Percentiles rank a stretch among this genome's conserved stretches.
These are phyloP conservation scores for Peronospora tabacina DNA, from an alignment of 352 stramenopile genomes.

Conservation along the genomic window DNA sequence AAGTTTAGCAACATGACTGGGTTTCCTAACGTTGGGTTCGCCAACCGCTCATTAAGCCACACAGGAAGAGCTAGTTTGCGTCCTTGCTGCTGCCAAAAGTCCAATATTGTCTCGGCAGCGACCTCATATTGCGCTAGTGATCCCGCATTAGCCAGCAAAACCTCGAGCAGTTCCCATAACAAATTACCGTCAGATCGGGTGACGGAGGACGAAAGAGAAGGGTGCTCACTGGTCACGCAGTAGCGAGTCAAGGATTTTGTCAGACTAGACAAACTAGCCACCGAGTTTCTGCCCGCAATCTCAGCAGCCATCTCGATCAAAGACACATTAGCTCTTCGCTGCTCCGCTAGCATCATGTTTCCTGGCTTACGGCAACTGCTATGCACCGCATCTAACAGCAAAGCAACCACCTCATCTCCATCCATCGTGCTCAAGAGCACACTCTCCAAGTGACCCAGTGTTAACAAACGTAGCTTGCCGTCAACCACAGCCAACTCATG, in stretches of 20 bases:
- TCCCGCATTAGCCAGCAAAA: constrained; percentile 34
- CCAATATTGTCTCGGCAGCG: constrained; percentile 44
- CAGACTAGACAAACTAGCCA: constrained; percentile 28
- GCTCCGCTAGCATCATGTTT: constrained; percentile 33
- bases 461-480: constrained; percentile 51
- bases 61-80: constrained; percentile 49
- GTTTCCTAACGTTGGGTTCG: constrained; percentile 34
- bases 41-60: constrained; percentile 47
- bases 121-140: constrained; percentile 50
- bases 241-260: constrained; percentile 63
- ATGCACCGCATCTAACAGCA: constrained; percentile 43
- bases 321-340: constrained; percentile 35
- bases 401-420: constrained; percentile 42
- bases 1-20: constrained; percentile 47
- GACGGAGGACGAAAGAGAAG: constrained; percentile 16
- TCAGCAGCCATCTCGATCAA: constrained; percentile 48
- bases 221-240: constrained; percentile 45
- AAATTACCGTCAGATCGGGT: constrained; percentile 29
- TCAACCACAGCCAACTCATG: constrained; percentile 50
- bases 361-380: constrained; percentile 18
- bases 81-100: constrained; percentile 42
- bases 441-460: constrained; percentile 46
- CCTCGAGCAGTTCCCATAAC: constrained; percentile 50
- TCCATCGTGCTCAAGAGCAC: constrained; percentile 53
- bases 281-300: constrained; percentile 26